Evolutionary conservation across 495 filamentous ascomycete species (phyloP).

Genomic region (Hypoxylon rickii): DNA sequence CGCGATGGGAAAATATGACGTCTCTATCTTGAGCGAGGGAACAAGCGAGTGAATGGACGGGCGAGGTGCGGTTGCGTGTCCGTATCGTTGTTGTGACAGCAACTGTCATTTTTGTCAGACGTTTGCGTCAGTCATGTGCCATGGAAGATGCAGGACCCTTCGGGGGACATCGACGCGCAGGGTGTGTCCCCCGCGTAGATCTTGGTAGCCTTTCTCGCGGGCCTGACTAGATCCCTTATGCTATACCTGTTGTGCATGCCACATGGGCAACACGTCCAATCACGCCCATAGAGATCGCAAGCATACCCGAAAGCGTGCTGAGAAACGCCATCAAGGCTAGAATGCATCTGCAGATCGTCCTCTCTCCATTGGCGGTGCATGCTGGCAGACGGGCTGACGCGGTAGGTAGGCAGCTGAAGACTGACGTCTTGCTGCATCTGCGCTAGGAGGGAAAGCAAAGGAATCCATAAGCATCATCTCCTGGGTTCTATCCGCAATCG

Average conservation of each 20-base stretch:
- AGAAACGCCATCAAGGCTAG: conserved; percentile 20
- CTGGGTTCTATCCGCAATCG: conserved; percentile 6
- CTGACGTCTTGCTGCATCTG: conserved; percentile 36
- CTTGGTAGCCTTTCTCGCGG: conserved; percentile 30
- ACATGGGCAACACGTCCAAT: conserved; percentile 31
- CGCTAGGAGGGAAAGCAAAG: conserved; percentile 10
- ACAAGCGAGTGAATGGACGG: conserved; percentile 2
- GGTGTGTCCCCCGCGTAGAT: conserved; percentile 35
- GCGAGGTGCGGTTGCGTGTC: conserved; percentile 29
- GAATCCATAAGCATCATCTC: too few relatives aligned
- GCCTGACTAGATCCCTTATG: conserved; percentile 28
- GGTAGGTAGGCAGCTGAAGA: conserved; percentile 28
- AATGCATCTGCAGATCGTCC: conserved; percentile 30
- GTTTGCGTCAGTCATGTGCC: conserved; percentile 38
- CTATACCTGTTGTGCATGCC: conserved; percentile 28
- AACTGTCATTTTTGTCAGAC: conserved; percentile 30
- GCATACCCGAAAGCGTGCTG: conserved; percentile 33
- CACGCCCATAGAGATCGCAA: conserved; percentile 22
- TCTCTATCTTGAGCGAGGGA: not conserved
- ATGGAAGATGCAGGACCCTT: conserved; percentile 35
- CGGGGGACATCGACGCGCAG: conserved; percentile 29
- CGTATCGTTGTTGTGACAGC: conserved; percentile 25
- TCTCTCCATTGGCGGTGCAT: conserved; percentile 20
- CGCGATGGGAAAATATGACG: conserved; percentile 1
- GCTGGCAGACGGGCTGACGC: conserved; percentile 20